phyloP scores from a whole-genome alignment of 495 filamentous ascomycete genomes.

The Hypoxylon crocopeplum region DNA sequence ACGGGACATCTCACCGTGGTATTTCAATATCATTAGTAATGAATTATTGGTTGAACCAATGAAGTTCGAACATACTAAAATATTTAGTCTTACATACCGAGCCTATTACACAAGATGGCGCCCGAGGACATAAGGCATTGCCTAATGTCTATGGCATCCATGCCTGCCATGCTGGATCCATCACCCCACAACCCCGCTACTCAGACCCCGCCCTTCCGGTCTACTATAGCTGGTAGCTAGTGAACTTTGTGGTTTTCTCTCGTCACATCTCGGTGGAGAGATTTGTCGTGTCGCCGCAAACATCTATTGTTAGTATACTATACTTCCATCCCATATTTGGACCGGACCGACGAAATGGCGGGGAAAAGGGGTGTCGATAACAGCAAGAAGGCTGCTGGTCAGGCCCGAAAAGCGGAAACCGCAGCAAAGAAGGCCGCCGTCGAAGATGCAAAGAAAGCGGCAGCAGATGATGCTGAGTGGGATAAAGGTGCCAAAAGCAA shows the following conservation, averaged over 20 bases:
- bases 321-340: neutral
- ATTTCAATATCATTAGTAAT: too few species aligned
- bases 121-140: too few species aligned
- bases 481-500: constrained; percentile 80
- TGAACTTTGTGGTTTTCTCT: neutral
- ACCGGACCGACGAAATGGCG: constrained; percentile 52
- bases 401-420: constrained; percentile 90
- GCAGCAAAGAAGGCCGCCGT: constrained; percentile 78
- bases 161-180: too few species aligned
- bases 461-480: constrained; percentile 81
- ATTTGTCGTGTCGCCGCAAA: neutral
- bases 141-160: too few species aligned
- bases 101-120: too few species aligned
- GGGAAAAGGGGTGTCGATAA: constrained; percentile 77
- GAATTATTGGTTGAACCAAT: neutral
- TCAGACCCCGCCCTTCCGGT: constrained; percentile 14
- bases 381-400: constrained; percentile 88
- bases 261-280: neutral
- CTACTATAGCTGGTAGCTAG: too few species aligned
- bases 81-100: neutral
- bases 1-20: too few species aligned
- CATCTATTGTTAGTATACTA: neutral
- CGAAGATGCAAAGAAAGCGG: constrained; percentile 70
- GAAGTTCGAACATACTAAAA: neutral
- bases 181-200: constrained; percentile 8